Evolutionary conservation across 345 rosid genomes (phyloP).

Genomic region (Populus alba): DNA sequence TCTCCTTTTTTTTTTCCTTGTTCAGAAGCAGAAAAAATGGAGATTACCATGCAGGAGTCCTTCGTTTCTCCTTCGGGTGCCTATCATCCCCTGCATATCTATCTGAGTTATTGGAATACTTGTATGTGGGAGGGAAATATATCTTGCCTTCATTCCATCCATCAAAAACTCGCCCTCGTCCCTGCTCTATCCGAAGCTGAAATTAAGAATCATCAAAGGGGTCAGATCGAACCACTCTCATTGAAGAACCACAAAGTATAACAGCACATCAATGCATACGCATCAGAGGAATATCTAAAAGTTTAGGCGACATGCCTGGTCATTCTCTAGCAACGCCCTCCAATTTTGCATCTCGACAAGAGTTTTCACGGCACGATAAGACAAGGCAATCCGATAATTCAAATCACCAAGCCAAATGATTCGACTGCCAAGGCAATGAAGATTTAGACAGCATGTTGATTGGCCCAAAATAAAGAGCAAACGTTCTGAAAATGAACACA

Average conservation of each 20-base stretch:
- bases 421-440: conserved; percentile 46
- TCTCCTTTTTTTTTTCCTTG: background rate
- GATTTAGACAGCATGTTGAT: background rate
- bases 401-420: conserved; percentile 97
- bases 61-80: conserved; percentile 80
- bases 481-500: background rate
- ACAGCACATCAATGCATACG: background rate
- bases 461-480: background rate
- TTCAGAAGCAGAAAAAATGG: background rate
- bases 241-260: background rate
- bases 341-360: conserved; percentile 99
- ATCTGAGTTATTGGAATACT: conserved; percentile 92
- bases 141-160: conserved; percentile 96
- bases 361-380: conserved; percentile 80
- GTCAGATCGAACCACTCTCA: conserved; percentile 13
- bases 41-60: conserved; percentile 94
- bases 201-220: conserved; percentile 11
- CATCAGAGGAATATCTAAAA: background rate
- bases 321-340: conserved; percentile 85
- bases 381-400: conserved; percentile 87
- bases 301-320: conserved; percentile 59
- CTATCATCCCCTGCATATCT: conserved; percentile 81
- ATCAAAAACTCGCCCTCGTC: conserved; percentile 67
- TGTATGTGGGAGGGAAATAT: conserved; percentile 97
- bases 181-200: conserved; percentile 82